Conservation (phyloP, 352 stramenopile species). For the Pythium coloratum region DNA sequence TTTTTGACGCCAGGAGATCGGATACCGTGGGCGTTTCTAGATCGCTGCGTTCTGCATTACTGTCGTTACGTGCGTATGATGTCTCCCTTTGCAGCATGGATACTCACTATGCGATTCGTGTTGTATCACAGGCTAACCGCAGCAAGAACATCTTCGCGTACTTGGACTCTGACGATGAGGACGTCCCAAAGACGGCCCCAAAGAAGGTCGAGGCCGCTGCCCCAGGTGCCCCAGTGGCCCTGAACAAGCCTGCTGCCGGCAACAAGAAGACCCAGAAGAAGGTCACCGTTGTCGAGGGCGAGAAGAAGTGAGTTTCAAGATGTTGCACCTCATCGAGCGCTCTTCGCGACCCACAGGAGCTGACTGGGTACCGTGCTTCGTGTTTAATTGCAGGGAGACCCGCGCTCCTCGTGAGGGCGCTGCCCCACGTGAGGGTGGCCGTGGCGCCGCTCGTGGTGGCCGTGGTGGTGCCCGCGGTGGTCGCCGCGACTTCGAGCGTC, state of each 20-base stretch:
- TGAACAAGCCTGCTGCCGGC: slow-evolving; percentile 83
- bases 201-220: slow-evolving; percentile 43
- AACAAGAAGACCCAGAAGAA: slow-evolving; percentile 85
- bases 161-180: slow-evolving; percentile 46
- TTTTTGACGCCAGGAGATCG: slow-evolving; percentile 1
- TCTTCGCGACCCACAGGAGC: neutral
- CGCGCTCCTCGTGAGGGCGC: slow-evolving; percentile 45
- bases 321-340: neutral
- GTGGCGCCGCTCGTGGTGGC: slow-evolving; percentile 49
- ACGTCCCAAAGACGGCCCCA: slow-evolving; percentile 42
- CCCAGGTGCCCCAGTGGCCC: slow-evolving; percentile 52
- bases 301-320: slow-evolving; percentile 34
- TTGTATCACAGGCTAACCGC: slow-evolving; percentile 29
- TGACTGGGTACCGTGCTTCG: neutral
- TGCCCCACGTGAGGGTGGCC: slow-evolving; percentile 45
- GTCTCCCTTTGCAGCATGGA: neutral
- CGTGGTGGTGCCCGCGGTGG: slow-evolving; percentile 53
- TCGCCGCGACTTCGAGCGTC: slow-evolving; percentile 91
- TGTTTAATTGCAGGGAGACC: slow-evolving; percentile 24
- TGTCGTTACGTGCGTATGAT: neutral
- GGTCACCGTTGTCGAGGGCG: slow-evolving; percentile 34
- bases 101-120: slow-evolving; percentile 1
- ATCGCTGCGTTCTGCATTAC: slow-evolving; percentile 9
- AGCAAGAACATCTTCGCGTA: slow-evolving; percentile 48
- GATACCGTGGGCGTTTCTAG: neutral